Evolutionary conservation across 129 eudicot genomes (phyloP), one percentile per base, ranked within the genome.

Genomic region (Tagetes patula): DNA sequence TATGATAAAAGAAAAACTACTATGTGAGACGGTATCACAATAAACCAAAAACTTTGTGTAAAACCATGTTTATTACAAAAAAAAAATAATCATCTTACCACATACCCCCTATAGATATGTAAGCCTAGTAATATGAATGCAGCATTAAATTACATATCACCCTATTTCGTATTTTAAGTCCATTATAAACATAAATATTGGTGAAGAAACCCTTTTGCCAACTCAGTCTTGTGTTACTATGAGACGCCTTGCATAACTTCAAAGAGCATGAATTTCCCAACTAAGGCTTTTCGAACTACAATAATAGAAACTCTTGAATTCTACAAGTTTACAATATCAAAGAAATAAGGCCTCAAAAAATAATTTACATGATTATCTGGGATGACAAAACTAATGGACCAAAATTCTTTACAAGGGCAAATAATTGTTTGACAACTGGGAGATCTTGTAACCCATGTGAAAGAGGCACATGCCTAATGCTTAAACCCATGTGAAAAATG

Each of bases 191-290:
- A 34, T 3, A 59, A 33, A 0, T 32, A 59, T 8, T 6, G 42
- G 66, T 34, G 20, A 60, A 8, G 11, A 33, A 33, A 60, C 66
- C 66, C 43, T 60, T 36, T 60, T 36, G 42, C 66, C 66, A 60
- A 9, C 20, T 33, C 8, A 34, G 20, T 33, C 41, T 60, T 0
- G 9, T 10, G 33, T 11, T 33, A 60, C 9, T 12, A 60, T 37
- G 9, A 33, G 27, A 60, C 40, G 3, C 43, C 14, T 33, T 60
- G 42, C 42, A 11, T 34, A 2, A 33, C 33, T n/a, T n/a, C 33
- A 1, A 33, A 2, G 4, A 34, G 65, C 34, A 37, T 27, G 42
- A 60, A 8, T 60, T 60, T 60, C 66, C 66, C 27, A 37, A 60
- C 27, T 60, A 1, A 59, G 8, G n/a, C 7, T 59, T 41, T 32